Conservation (phyloP, 805 yeast species). For the Starmerella davenportii region DNA sequence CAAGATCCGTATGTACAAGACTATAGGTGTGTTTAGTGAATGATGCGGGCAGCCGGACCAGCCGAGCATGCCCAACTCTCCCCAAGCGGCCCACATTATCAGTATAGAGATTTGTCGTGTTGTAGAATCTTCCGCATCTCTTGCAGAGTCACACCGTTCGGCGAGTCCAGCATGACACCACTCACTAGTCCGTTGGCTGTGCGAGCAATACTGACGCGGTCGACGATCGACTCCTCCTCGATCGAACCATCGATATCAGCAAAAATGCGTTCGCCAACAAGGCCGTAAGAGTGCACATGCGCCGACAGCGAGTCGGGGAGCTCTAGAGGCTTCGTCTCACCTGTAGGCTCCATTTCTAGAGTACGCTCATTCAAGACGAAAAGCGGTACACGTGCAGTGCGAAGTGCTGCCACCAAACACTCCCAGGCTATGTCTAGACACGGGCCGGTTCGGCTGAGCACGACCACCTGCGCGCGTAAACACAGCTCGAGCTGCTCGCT, state of each 20-base stretch:
- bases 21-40: no score
- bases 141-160: not conserved
- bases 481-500: constrained; percentile 30
- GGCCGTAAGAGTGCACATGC: constrained; percentile 38
- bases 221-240: constrained; percentile 45
- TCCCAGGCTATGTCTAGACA: constrained; percentile 60
- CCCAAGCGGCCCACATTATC: not conserved
- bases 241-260: constrained; percentile 75
- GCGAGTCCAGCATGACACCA: not conserved
- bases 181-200: not conserved
- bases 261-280: constrained; percentile 29
- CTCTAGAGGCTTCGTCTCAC: constrained; percentile 21
- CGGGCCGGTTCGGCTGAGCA: constrained; percentile 70
- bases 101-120: not conserved
- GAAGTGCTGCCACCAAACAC: constrained; percentile 45
- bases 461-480: constrained; percentile 54
- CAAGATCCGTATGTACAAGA: no score
- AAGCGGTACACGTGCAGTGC: constrained; percentile 42
- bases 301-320: constrained; percentile 26
- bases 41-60: no score
- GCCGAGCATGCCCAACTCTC: no score
- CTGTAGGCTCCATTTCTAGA: constrained; percentile 27
- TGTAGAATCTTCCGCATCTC: not conserved
- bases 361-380: constrained; percentile 43
- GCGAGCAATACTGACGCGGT: constrained; percentile 33